A percentile compares a stretch with the other conserved stretches of the same genome.
Evolutionary conservation across 257 asterid genomes (phyloP).

Genomic region (Penstemon davidsonii): DNA sequence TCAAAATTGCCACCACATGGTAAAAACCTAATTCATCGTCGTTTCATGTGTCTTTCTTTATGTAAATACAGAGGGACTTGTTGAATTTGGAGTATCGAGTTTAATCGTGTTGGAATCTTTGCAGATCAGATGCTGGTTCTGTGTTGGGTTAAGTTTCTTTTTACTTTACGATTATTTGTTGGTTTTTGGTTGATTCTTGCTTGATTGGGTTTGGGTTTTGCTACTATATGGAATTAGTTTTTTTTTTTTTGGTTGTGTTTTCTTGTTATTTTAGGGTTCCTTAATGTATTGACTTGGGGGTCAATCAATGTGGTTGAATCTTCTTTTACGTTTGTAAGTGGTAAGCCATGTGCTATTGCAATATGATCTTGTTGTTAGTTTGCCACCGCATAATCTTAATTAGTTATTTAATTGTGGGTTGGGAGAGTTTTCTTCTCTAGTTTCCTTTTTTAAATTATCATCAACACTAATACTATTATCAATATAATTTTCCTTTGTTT

Average conservation of each 20-base stretch:
- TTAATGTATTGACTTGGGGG: constrained; percentile 15
- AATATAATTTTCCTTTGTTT: no score
- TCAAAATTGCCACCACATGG: constrained; percentile 8
- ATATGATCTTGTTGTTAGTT: background rate
- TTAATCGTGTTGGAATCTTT: constrained; percentile 32
- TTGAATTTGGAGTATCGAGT: constrained; percentile 22
- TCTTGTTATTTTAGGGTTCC: constrained; percentile 18
- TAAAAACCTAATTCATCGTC: constrained; percentile 28
- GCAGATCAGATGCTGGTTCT: constrained; percentile 41
- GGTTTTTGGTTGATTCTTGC: constrained; percentile 1
- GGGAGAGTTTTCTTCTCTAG: no score
- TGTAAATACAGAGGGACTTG: constrained; percentile 14
- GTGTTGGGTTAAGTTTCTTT: constrained; percentile 25
- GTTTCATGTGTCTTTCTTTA: background rate
- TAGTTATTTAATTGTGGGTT: background rate
- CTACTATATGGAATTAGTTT: background rate
- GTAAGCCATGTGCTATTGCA: background rate
- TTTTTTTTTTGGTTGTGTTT: background rate
- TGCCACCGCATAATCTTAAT: background rate
- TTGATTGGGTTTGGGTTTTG: constrained; percentile 12
- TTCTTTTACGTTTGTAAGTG: background rate
- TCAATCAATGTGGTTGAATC: background rate
- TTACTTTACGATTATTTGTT: constrained; percentile 5
- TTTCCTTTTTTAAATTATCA: no score
- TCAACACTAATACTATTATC: no score